Base-by-base conservation (phyloP, 2,329 filamentous ascomycete genomes). In the Ascosphaera pollenicola region DNA sequence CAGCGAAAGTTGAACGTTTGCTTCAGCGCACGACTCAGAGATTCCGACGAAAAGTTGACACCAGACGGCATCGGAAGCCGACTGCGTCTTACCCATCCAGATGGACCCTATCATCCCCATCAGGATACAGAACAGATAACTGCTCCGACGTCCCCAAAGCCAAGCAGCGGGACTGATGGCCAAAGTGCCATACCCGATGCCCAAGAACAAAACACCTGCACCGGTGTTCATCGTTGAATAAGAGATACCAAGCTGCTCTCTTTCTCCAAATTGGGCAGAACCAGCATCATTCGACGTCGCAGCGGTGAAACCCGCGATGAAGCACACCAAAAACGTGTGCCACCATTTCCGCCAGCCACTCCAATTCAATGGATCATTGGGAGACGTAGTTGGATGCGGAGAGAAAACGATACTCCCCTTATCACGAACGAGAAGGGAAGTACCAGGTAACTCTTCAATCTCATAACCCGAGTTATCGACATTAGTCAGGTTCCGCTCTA, bases 101-200 rank as follows among this genome's bases (percentile, higher is more conserved):
- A 69, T 48, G 37, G 56, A 57, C 32, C 53, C 46, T 47, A 58
- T 54, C 16, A 61, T 53, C 3, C 56, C 57, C 13, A 55, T 56
- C 3, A 59, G 44, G 2, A 56, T 55, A 1, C 58, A 61, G 28
- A 63, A 47, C 2, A 68, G 48, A 40, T 67, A 69, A 1, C 63
- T 58, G 1, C 58, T 55, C 3, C 65, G 55, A 40, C 66, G 61
- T 15, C 67, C 67, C 43, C 64, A 69, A 37, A 62, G 61, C n/a
- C 69, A 48, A 0, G 66, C 66, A 21, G 70, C 47, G 2, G 67
- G 65, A 44, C 69, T 66, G 60, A 62, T 68, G 35, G 69, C 52
- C 3, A 69, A 49, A 44, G 61, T 59, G 0, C 63, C 64, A 64
- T 63, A 68, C 3, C 65, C 63, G 17, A 66, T 58, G 13, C 63